Evolutionary conservation across 2,329 filamentous ascomycete genomes (phyloP), one percentile per base, ranked within the genome.

Genomic region (Phoma herbarum): DNA sequence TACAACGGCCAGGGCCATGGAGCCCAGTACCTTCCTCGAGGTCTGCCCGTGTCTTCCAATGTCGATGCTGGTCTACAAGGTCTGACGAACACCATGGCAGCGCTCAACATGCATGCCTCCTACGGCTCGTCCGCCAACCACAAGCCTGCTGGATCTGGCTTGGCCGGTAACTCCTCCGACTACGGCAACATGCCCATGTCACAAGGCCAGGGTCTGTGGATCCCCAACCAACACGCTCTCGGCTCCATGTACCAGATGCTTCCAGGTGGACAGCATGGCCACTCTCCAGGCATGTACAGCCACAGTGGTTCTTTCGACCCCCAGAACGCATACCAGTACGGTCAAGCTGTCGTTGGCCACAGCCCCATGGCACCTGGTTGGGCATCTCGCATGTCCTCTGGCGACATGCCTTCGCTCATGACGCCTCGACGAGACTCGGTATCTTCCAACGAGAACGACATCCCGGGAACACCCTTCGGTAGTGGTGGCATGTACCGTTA

Each of bases 361-460:
- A 81, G 77, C 70, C 80, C 81, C 7, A 74, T 83, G 65, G 80
- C 70, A 33, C 70, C 78, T 14, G 77, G 74, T 62, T 83, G 81
- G 82, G 77, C 81, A 16, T 72, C 74, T 29, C 77, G 78, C 41
- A 77, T 80, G 59, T 77, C 80, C 5, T 81, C 78, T 18, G 78
- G 75, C 9, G 81, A 82, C 28, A 79, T 83, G 59, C 82, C 82
- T 5, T 79, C 81, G 9, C 75, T 84, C 49, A 80, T 83, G 76
- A 83, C 81, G 18, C 81, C 81, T 47, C 81, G 82, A 35, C 81
- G 82, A 46, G 81, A 82, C 63, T 83, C 82, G 8, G 75, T 82
- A 62, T 84, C 82, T 5, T 83, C 82, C 31, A 83, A 82, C 66
- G 82, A 83, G 77, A 81, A 83, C 57, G 81, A 83, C 47, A 76